Base-by-base conservation (phyloP, 2,329 filamentous ascomycete genomes). In the Fusarium pseudoanthophilum region DNA sequence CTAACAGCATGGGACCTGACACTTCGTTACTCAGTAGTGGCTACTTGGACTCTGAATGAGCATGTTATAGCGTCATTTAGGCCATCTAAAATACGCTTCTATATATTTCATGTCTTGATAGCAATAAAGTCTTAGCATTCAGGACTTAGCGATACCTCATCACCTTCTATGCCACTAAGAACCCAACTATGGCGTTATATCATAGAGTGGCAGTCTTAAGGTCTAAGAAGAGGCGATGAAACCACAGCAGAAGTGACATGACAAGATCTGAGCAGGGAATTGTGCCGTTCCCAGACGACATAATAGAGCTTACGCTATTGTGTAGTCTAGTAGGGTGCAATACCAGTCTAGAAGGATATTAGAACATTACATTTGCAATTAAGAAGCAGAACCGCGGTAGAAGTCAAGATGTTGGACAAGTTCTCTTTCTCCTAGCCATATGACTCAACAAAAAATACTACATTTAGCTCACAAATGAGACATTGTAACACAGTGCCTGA, bases 1-100 rank as follows among this genome's bases (percentile, higher is more conserved):
- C 45, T 1, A 21, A 5, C 16, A 11, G 4, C 26, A n/a, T 6
- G 10, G 14, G 21, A 21, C 4, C 13, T 2, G 0, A 30, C 7
- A 48, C 7, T 28, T 48, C 9, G 5, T 7, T 16, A 11, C 15
- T 32, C 3, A n/a, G 28, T 7, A 16, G 14, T 49, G 21, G 15
- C 46, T 49, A 16, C 9, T 5, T 21, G 10, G 20, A 21, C 26
- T 30, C 26, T 9, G 14, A 30, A 11, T 16, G 26, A 8, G 20
- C 26, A 11, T 16, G 13, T 10, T 4, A 4, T 0, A 21, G 4
- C 4, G 4, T 2, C 28, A 13, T 28, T 28, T 21, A 20, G 21
- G 4, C 21, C 5, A 21, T 28, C 5, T 21, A 21, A 14, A 28
- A 28, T 15, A 15, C 16, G 0, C 4, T 28, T 46, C 5, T n/a